These are phyloP conservation scores for Globisporangium spinosum DNA, from an alignment of 352 stramenopile genomes.

Conservation along the genomic window DNA sequence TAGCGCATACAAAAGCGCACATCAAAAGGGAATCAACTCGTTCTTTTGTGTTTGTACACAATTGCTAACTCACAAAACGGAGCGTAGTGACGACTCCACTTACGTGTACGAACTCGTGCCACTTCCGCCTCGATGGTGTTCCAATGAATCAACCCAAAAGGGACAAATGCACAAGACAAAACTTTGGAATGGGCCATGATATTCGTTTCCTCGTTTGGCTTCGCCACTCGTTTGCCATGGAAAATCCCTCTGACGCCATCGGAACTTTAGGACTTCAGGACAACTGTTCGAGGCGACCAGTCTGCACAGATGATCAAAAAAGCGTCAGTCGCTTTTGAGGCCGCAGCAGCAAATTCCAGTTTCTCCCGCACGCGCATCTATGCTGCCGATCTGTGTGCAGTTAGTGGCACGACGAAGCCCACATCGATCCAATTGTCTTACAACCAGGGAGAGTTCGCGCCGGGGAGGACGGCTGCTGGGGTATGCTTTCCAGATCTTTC, in stretches of 20 bases:
- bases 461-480: neutral
- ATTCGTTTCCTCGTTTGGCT: neutral
- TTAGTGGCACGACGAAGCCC: too few species aligned
- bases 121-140: too few species aligned
- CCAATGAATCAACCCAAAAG: neutral
- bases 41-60: too few species aligned
- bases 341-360: too few species aligned
- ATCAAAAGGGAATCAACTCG: neutral
- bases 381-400: too few species aligned
- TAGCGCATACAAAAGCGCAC: neutral
- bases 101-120: too few species aligned
- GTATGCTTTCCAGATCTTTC: neutral
- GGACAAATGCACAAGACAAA: neutral
- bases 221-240: neutral
- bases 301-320: neutral
- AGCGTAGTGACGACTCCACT: too few species aligned
- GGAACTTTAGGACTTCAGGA: neutral
- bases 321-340: too few species aligned
- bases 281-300: neutral
- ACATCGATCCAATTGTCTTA: neutral
- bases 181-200: neutral
- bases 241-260: neutral
- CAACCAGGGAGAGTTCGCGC: neutral
- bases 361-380: too few species aligned
- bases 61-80: too few species aligned